Evolutionary conservation across 805 yeast genomes (phyloP).

Genomic region (Wickerhamiella shivajii): DNA sequence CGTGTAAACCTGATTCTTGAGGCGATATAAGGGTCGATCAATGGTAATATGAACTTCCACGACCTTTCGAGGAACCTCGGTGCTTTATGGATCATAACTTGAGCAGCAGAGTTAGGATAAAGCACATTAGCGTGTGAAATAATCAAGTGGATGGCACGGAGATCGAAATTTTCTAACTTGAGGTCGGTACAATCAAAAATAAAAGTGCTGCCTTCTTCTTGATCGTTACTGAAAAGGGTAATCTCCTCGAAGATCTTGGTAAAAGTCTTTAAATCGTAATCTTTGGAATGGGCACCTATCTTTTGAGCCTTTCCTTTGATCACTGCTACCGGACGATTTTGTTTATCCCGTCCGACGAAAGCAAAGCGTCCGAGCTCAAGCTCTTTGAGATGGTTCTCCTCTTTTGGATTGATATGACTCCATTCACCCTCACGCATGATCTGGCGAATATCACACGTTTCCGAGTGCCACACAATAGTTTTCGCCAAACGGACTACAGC

Average conservation of each 20-base stretch:
- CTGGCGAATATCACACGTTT: constrained; percentile 44
- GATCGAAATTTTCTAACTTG: constrained; percentile 69
- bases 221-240: constrained; percentile 45
- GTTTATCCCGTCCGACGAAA: too few relatives aligned
- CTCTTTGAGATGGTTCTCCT: constrained; percentile 36
- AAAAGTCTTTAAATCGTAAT: too few relatives aligned
- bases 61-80: not conserved
- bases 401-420: constrained; percentile 30
- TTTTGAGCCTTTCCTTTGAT: too few relatives aligned
- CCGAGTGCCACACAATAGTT: constrained; percentile 62
- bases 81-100: not conserved
- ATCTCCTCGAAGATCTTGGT: constrained; percentile 57
- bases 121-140: not conserved
- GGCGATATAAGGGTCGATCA: not conserved
- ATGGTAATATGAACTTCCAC: not conserved
- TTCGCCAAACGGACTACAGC: constrained; percentile 56
- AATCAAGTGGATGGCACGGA: constrained; percentile 53
- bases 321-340: too few relatives aligned
- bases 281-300: too few relatives aligned
- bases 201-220: constrained; percentile 51
- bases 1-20: not conserved
- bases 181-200: constrained; percentile 65
- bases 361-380: constrained; percentile 69
- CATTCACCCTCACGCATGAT: constrained; percentile 62
- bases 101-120: not conserved